Evolutionary conservation across 352 stramenopile genomes (phyloP).

Genomic region (Phytophthora agathidicida): DNA sequence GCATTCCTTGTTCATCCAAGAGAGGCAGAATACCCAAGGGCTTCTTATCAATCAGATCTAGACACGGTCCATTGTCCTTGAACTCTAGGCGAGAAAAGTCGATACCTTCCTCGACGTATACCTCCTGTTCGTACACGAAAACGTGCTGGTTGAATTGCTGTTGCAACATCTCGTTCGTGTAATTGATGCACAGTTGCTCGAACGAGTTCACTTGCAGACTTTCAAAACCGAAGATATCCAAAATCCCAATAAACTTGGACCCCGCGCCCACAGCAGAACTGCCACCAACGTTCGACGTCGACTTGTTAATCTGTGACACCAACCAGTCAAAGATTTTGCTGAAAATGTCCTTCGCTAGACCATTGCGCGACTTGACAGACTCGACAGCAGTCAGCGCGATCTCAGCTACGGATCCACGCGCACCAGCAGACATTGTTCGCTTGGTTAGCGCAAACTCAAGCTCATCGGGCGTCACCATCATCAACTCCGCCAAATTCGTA

Average conservation of each 20-base stretch:
- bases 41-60: conserved; percentile 95
- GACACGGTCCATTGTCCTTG: conserved; percentile 92
- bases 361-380: conserved; percentile 92
- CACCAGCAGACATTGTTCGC: conserved; percentile 86
- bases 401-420: conserved; percentile 84
- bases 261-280: conserved; percentile 27
- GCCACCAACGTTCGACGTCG: conserved; percentile 71
- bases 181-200: conserved; percentile 97
- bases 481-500: conserved; percentile 75
- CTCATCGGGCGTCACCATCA: conserved; percentile 85
- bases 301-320: conserved; percentile 93
- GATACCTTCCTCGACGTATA: conserved; percentile 97
- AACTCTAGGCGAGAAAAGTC: conserved; percentile 92
- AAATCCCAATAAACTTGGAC: conserved; percentile 92
- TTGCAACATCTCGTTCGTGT: conserved; percentile 96
- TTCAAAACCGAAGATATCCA: conserved; percentile 99
- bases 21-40: conserved; percentile 92
- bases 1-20: conserved; percentile 96
- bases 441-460: conserved; percentile 92
- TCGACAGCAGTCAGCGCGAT: conserved; percentile 84
- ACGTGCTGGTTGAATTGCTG: conserved; percentile 96
- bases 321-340: conserved; percentile 97
- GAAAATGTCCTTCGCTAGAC: conserved; percentile 96
- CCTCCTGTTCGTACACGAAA: conserved; percentile 97
- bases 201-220: conserved; percentile 94